Evolutionary conservation across 2,329 filamentous ascomycete species (phyloP), one percentile per base, ranked within the genome.

Genomic region (Cladosporium sp.): DNA sequence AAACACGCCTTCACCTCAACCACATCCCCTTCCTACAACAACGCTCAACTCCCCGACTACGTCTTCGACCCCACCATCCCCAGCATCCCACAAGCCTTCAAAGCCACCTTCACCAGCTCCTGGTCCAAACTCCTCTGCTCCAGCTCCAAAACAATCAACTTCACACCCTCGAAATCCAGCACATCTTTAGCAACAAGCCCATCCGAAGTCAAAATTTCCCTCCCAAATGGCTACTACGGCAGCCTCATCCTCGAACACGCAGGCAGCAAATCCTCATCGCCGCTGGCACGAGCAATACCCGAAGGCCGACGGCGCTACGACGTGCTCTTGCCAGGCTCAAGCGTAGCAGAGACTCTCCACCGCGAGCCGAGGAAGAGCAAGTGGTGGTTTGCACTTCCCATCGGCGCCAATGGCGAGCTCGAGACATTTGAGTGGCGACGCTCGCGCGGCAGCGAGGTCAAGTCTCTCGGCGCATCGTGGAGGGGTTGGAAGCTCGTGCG

Each of bases 401-500:
- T 30, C 14, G 51, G 36, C 12, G 2, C 20, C 8, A 30, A 55
- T 34, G 51, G 51, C 6, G 51, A 55, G 9, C 2, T 51, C 6
- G 63, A 65, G 17, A 36, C n/a, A 4, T 64, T 64, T 42, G 58
- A 61, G 36, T 64, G 64, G 64, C 59, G 60, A 3, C 59, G 62
- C 25, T 61, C 57, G 20, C 62, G 63, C 25, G 64, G 64, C 5
- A 52, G 59, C 14, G 64, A 64, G 49, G 59, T 65, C 17, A 51
- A 61, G 39, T 38, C 55, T 20, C 52, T 65, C 34, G 58, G 62
- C 9, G 58, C 58, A 11, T 52, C 55, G 36, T 51, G 56, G 12
- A 58, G 63, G 55, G 63, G 61, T 4, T 64, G 55, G 50, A 65
- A 64, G 36, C 58, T 65, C 28, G 62, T 65, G n/a, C 59, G 63